A percentile compares a stretch with the other conserved stretches of the same genome.
Evolutionary conservation across 805 yeast genomes (phyloP).

Genomic region (Candida corydali): DNA sequence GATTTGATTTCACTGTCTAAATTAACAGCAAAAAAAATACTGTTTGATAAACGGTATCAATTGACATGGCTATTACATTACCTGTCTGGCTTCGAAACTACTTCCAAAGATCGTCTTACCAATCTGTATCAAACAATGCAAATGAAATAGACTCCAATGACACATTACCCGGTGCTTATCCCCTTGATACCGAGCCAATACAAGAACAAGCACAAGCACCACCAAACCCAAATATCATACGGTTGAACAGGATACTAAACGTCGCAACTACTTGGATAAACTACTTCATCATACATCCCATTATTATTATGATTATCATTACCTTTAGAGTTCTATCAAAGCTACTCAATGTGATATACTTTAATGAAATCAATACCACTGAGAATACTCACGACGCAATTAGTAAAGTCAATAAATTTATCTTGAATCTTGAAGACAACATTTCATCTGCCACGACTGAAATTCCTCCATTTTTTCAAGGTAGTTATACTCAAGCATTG

Average conservation of each 20-base stretch:
- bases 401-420: conserved; percentile 49
- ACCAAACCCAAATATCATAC: conserved; percentile 2
- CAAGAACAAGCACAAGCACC: background rate
- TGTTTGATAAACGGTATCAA: too few species aligned
- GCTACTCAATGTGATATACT: conserved; percentile 20
- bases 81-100: conserved; percentile 5
- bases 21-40: too few species aligned
- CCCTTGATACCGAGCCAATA: conserved; percentile 3
- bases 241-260: background rate
- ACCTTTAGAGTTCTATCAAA: conserved; percentile 20
- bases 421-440: conserved; percentile 48
- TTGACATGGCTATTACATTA: conserved; percentile 1
- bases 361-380: conserved; percentile 14
- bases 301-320: conserved; percentile 19
- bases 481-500: conserved; percentile 79
- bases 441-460: conserved; percentile 20
- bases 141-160: background rate
- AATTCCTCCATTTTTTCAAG: conserved; percentile 53
- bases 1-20: too few species aligned
- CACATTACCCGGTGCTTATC: conserved; percentile 10
- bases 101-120: conserved; percentile 3
- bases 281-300: conserved; percentile 20
- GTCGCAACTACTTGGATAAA: conserved; percentile 3
- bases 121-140: background rate
- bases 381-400: conserved; percentile 39